phyloP scores from a whole-genome alignment of 768 basidiomycete genomes.

The Dendrothele bispora region DNA sequence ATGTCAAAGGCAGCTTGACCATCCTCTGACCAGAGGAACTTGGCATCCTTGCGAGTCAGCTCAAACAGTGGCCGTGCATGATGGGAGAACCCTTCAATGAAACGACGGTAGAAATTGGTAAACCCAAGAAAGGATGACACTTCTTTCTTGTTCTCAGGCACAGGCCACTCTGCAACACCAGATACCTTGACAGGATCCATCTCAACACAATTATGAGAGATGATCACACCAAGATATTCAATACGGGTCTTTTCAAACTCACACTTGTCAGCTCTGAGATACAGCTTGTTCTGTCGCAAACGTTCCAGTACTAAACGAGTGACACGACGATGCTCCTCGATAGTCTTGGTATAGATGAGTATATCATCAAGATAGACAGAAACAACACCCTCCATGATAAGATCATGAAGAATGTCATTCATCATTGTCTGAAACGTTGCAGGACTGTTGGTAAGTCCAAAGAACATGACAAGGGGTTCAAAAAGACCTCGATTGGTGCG shows the following conservation, averaged over 20 bases:
- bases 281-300: no score
- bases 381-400: conserved; percentile 27
- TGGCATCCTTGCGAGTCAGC: conserved; percentile 18
- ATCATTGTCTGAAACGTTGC: no score
- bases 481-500: no score
- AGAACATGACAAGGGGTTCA: conserved; percentile 39
- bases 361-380: conserved; percentile 34
- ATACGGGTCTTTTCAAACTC: no score
- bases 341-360: no score
- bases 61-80: conserved; percentile 20
- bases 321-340: no score
- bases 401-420: conserved; percentile 33
- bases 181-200: conserved; percentile 35
- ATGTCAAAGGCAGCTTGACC: conserved; percentile 22
- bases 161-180: conserved; percentile 28
- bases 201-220: conserved; percentile 9
- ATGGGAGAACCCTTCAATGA: conserved; percentile 26
- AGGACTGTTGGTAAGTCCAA: conserved; percentile 31
- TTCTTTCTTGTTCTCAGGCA: conserved; percentile 25
- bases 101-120: no score
- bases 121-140: conserved; percentile 34
- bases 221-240: no score
- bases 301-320: no score
- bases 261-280: no score
- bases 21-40: conserved; percentile 17